Percentiles rank a stretch among this genome's conserved stretches.
These are phyloP conservation scores for Pyrenophora tritici-repentis DNA, from an alignment of 2,329 filamentous ascomycete genomes.

Conservation along the genomic window DNA sequence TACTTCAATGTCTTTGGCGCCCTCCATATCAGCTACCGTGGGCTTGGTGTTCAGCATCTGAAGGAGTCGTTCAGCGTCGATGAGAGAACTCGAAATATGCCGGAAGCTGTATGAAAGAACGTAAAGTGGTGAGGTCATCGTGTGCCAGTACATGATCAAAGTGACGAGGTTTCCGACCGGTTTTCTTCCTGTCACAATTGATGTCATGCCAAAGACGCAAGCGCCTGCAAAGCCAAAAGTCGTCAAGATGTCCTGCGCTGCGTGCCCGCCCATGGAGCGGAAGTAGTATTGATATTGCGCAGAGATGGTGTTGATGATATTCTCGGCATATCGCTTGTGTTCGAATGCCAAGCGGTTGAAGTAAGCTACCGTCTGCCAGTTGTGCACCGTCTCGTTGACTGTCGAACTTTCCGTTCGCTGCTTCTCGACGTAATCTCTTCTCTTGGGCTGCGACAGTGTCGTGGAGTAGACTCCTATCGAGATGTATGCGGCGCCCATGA, in stretches of 20 bases:
- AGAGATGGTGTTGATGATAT: slow-evolving; percentile 46
- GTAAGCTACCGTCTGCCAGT: slow-evolving; percentile 64
- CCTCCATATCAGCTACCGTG: slow-evolving; percentile 54
- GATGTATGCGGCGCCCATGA: slow-evolving; percentile 54
- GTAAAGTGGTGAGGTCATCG: slow-evolving; percentile 55
- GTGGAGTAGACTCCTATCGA: slow-evolving; percentile 56
- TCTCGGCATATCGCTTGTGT: slow-evolving; percentile 54
- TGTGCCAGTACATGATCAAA: slow-evolving; percentile 66
- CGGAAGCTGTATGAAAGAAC: slow-evolving; percentile 57
- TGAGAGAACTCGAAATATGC: slow-evolving; percentile 58
- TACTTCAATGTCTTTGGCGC: slow-evolving; percentile 49
- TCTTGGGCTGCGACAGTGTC: slow-evolving; percentile 49
- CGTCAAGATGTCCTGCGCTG: slow-evolving; percentile 55
- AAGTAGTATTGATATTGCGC: slow-evolving; percentile 43
- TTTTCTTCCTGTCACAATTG: slow-evolving; percentile 56
- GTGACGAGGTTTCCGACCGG: slow-evolving; percentile 67
- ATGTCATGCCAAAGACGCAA: slow-evolving; percentile 59
- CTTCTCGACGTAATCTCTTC: slow-evolving; percentile 50
- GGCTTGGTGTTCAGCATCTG: slow-evolving; percentile 63
- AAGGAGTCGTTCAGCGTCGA: slow-evolving; percentile 68
- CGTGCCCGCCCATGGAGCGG: slow-evolving; percentile 39
- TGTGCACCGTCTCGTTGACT: slow-evolving; percentile 63
- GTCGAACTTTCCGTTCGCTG: slow-evolving; percentile 57
- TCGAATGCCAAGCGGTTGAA: slow-evolving; percentile 65
- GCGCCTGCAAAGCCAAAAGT: slow-evolving; percentile 56